These are phyloP conservation scores for Carex sylvatica DNA, from an alignment of 202 grass and related monocot genomes.

Conservation along the genomic window DNA sequence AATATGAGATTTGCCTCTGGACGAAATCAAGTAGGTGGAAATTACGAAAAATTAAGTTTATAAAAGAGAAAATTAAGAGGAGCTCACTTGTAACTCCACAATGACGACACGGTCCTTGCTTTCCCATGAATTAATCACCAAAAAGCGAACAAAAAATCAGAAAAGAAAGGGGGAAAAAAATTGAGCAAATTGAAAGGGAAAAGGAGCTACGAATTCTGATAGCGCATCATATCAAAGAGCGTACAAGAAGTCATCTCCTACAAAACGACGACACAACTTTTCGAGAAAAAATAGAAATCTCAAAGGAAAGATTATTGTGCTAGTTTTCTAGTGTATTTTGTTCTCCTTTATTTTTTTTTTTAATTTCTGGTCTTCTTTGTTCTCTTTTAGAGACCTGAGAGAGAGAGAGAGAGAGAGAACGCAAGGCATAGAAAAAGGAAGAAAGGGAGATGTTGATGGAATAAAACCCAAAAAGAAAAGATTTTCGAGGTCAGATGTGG, in stretches of 20 bases:
- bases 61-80: conserved; percentile 39
- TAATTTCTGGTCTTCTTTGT: conserved; percentile 19
- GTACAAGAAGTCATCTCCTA: conserved; percentile 25
- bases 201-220: conserved; percentile 41
- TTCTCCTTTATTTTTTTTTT: conserved; percentile 36
- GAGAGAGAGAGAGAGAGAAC: conserved; percentile 26
- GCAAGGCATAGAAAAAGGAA: conserved; percentile 54
- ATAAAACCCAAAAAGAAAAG: conserved; percentile 26
- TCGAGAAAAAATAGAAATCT: conserved; percentile 37
- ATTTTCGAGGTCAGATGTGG: conserved; percentile 45
- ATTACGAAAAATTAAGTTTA: conserved; percentile 36
- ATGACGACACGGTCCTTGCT: conserved; percentile 96
- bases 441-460: conserved; percentile 44
- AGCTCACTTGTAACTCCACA: conserved; percentile 99
- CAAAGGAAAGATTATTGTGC: conserved; percentile 46
- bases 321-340: conserved; percentile 48
- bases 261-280: conserved; percentile 39
- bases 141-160: conserved; percentile 36
- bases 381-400: conserved; percentile 48
- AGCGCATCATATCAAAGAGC: conserved; percentile 39
- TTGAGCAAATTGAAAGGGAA: conserved; percentile 38
- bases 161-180: conserved; percentile 34
- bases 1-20: conserved; percentile 9
- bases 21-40: conserved; percentile 13
- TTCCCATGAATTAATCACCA: conserved; percentile 69